phyloP scores from a whole-genome alignment of 2,329 filamentous ascomycete genomes.

The Endothia cerciana region DNA sequence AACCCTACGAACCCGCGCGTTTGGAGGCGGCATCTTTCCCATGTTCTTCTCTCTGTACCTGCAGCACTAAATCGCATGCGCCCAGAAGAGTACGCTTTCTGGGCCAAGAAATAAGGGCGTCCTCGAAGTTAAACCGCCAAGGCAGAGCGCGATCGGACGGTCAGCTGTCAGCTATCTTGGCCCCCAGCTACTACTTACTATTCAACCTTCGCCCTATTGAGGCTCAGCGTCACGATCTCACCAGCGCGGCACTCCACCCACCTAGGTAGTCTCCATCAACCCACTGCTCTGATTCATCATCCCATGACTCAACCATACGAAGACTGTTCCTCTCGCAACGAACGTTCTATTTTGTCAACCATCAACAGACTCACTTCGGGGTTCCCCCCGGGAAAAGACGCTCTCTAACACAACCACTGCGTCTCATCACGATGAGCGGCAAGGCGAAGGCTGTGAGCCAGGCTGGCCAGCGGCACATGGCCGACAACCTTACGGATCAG shows the following conservation, averaged over 20 bases:
- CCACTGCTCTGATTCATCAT: neutral
- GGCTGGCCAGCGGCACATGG: constrained; percentile 20
- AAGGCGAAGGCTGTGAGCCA: constrained; percentile 5
- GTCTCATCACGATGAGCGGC: constrained; percentile 6
- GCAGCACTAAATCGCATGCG: neutral
- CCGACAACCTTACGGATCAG: constrained; percentile 28
- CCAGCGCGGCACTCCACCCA: neutral
- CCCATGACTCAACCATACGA: neutral
- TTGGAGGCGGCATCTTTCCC: neutral
- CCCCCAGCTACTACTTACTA: neutral
- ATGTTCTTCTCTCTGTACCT: neutral
- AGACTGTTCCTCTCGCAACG: neutral
- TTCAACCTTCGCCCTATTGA: neutral
- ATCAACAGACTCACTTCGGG: neutral
- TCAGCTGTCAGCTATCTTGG: neutral
- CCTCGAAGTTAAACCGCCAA: neutral
- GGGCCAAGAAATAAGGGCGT: neutral
- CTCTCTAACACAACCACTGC: neutral
- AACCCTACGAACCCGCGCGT: neutral
- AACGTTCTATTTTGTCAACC: neutral
- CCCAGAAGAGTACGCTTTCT: neutral
- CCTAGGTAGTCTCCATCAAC: neutral
- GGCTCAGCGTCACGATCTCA: neutral
- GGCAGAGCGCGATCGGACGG: neutral
- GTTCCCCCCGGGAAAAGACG: neutral